Percentiles rank a stretch among this genome's conserved stretches.
Evolutionary conservation across 225 moss, liverwort and hornwort genomes (phyloP).

Genomic region (Physcomitrium patens): DNA sequence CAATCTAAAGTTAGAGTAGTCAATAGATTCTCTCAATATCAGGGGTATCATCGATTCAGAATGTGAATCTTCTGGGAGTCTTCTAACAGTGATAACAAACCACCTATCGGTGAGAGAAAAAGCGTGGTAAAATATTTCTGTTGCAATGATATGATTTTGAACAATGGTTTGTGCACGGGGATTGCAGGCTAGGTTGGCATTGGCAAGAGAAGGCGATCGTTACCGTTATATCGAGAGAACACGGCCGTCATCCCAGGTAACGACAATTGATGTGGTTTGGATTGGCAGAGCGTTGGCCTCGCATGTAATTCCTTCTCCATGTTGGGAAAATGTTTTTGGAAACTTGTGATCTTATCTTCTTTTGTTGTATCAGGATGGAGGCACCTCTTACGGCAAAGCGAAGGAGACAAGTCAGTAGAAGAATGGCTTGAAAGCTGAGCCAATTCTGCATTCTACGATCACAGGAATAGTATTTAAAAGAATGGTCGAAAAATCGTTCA

Average conservation of each 20-base stretch:
- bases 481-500: slow-evolving; percentile 13
- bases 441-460: background rate
- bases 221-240: slow-evolving; percentile 72
- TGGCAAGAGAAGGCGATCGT: slow-evolving; percentile 71
- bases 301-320: slow-evolving; percentile 9
- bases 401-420: slow-evolving; percentile 45
- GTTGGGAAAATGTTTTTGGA: background rate
- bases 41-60: no score
- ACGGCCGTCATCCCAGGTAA: slow-evolving; percentile 79
- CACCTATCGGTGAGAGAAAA: background rate
- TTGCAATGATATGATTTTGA: slow-evolving; percentile 2
- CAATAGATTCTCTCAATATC: no score
- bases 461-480: slow-evolving; percentile 17
- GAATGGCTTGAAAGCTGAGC: background rate
- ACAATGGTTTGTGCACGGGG: background rate
- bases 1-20: no score
- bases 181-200: slow-evolving; percentile 72
- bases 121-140: background rate
- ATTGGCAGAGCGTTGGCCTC: background rate
- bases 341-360: background rate
- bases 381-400: slow-evolving; percentile 51
- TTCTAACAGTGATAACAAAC: no score
- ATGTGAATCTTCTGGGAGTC: no score
- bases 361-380: slow-evolving; percentile 42
- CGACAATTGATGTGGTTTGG: background rate